phyloP scores from a whole-genome alignment of 352 stramenopile genomes.

The Phytophthora foliorum region DNA sequence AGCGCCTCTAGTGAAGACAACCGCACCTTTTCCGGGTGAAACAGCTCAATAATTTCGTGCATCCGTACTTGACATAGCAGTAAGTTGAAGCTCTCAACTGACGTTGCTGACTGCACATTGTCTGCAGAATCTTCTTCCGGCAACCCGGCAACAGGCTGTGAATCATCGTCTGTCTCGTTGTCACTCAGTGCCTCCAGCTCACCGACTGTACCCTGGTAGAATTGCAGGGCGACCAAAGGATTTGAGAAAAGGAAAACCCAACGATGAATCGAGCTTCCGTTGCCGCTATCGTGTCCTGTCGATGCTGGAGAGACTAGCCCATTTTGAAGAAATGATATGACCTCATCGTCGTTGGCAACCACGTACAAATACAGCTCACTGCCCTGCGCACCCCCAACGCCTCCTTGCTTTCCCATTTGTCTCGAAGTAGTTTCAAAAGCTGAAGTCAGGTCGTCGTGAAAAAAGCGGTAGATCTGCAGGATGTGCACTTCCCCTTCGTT shows the following conservation, averaged over 20 bases:
- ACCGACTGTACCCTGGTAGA: constrained; percentile 39
- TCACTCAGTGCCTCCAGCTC: constrained; percentile 38
- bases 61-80: constrained; percentile 55
- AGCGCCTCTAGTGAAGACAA: constrained; percentile 39
- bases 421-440: constrained; percentile 35
- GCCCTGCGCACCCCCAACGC: constrained; percentile 26
- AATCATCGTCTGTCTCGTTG: constrained; percentile 20
- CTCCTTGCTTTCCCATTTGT: constrained; percentile 9
- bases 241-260: constrained; percentile 60
- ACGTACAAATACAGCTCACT: constrained; percentile 56
- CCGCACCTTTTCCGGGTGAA: constrained; percentile 27
- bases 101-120: background rate
- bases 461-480: constrained; percentile 62
- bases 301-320: constrained; percentile 32
- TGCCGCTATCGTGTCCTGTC: background rate
- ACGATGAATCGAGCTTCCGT: background rate
- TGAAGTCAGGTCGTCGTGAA: constrained; percentile 42
- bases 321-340: constrained; percentile 45
- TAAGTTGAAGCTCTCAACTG: constrained; percentile 48
- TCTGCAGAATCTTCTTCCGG: constrained; percentile 11
- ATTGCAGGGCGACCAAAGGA: constrained; percentile 40
- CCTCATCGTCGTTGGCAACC: constrained; percentile 43
- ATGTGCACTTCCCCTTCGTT: constrained; percentile 29
- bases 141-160: background rate
- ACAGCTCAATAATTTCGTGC: constrained; percentile 47